Evolutionary conservation across 768 basidiomycete genomes (phyloP), one percentile per base, ranked within the genome.

Genomic region (Phlegmacium glaucopus): DNA sequence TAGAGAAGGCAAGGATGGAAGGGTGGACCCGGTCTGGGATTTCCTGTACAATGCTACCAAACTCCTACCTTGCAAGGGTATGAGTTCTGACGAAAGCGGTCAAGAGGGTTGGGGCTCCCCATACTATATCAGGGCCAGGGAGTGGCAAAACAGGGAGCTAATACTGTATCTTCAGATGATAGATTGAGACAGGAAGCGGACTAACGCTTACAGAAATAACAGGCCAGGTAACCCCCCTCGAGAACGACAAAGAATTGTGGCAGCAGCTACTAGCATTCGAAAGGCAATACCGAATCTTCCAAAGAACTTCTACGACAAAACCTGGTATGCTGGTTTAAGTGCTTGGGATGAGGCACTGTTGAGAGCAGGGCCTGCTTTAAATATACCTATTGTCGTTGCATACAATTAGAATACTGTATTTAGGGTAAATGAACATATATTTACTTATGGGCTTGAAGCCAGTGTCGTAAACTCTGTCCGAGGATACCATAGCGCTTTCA

Each of bases 261-360:
- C 32, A n/a, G 42, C 40, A 36, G 34, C n/a, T 13, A 9, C 25
- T 25, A 49, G 48, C 25, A 29, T 13, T 11, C 39, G 48, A 13
- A 17, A 27, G 4, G 41, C 42, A 16, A 43, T 49, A 26, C 27
- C 28, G 11, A 34, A 42, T n/a, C 48, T 49, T 29, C 48, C 48
- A 22, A 43, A 2, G 32, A 49, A 49, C 16, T 49, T 49, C 48
- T 49, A 49, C 32, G 42, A 49, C 25, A 34, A 37, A 15, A 49
- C 42, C 6, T 49, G 48, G 42, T 42, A 43, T 17, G 41, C 39
- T 13, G 18, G 15, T 47, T 48, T 32, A 27, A 47, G 16, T 16
- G 18, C 11, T 30, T 25, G 37, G 39, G 45, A 38, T 2, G 44
- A 9, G 12, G 25, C 10, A 10, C 27, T 45, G 22, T 26, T 45